phyloP scores from a whole-genome alignment of 148 eudicot genomes.

The Silene latifolia region DNA sequence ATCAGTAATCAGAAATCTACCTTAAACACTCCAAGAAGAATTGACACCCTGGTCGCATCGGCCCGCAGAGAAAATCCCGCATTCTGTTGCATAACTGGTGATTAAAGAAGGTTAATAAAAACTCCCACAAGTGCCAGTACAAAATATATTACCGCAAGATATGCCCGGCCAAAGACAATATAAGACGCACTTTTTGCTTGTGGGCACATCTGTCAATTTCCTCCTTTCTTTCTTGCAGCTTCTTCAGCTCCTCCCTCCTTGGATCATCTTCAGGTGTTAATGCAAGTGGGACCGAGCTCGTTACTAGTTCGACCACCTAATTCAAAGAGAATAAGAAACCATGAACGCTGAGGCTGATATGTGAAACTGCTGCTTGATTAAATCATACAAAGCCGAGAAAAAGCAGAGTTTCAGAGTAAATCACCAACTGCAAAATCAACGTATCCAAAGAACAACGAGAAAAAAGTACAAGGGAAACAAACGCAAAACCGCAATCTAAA shows the following conservation, averaged over 20 bases:
- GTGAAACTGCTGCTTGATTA: background rate
- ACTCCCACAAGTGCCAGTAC: too few species aligned
- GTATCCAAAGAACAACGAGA: too few species aligned
- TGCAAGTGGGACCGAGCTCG: constrained; percentile 82
- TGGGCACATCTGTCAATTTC: constrained; percentile 71
- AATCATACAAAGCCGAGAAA: too few species aligned
- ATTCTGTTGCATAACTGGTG: constrained; percentile 43
- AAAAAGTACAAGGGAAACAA: background rate
- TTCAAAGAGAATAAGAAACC: background rate
- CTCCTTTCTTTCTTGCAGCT: constrained; percentile 56
- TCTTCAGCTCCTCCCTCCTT: constrained; percentile 56
- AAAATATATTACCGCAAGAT: too few species aligned
- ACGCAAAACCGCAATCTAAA: background rate
- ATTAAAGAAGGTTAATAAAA: constrained; percentile 14
- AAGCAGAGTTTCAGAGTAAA: too few species aligned
- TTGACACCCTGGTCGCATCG: constrained; percentile 89
- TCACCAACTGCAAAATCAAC: too few species aligned
- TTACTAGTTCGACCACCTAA: constrained; percentile 87
- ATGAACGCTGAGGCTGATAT: background rate
- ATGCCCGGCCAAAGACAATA: too few species aligned
- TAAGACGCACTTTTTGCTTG: constrained; percentile 69
- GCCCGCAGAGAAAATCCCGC: constrained; percentile 98
- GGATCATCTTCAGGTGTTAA: constrained; percentile 86
- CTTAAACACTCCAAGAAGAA: constrained; percentile 56
- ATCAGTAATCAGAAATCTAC: constrained; percentile 25